Base-by-base conservation (phyloP, 306 rosid species). In the Cucurbita moschata region DNA sequence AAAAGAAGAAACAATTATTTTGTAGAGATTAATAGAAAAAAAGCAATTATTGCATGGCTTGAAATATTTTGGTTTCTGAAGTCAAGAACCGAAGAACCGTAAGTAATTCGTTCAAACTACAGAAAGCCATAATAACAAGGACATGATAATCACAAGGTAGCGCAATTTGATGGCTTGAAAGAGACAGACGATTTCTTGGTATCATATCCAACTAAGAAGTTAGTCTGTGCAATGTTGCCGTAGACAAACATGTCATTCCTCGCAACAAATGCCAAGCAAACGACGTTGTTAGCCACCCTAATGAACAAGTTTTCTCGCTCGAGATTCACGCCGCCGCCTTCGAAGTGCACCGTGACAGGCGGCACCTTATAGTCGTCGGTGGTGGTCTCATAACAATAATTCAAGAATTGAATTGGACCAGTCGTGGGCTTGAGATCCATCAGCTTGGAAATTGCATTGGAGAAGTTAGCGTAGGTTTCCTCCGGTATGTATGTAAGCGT, bases 151-250 rank as follows among this genome's bases (percentile, higher is more conserved):
- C 71, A 64, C 16, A 64, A 5, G 52, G 73, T 23, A 14, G 66
- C 30, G 21, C 90, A 84, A 39, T 87, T 80, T 0, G 76, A 47
- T 0, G 85, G 83, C 77, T 80, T 84, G 61, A 91, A 89, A 2
- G 91, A 83, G 38, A 88, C 81, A 0, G 19, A 58, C 3, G 46
- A 67, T 7, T 61, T 30, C 21, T 40, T 12, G 1, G 47, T 56
- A 56, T 89, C 96, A 73, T 91, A 91, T 0, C 96, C 97, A 18
- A 86, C 83, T 71, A 81, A 40, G 67, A 87, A 73, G 54, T 82
- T 82, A 40, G 39, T 54, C 58, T 91, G 96, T 0, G 86, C 77
- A 21, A 91, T 0, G 35, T 85, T 91, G 0, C 93, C 96, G 13
- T 80, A 86, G 14, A 91, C 83, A 0, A 78, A 8, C 1, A 69